Evolutionary conservation across 2,329 filamentous ascomycete species (phyloP), one percentile per base, ranked within the genome.

Genomic region (Trichoderma lentiforme): DNA sequence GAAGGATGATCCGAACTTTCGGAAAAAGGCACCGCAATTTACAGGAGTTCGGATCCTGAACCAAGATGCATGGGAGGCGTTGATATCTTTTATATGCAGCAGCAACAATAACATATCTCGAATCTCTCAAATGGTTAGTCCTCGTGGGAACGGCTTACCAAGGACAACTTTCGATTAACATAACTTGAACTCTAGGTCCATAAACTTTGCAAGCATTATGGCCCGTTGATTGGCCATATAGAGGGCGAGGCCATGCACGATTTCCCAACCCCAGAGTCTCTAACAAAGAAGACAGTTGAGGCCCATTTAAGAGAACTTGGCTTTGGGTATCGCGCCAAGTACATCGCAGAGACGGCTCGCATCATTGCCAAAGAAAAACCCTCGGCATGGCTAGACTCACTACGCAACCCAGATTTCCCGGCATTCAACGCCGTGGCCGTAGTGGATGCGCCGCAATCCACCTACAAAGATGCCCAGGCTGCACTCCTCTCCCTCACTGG

Each of bases 91-190:
- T 82, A 99, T 99, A 74, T 99, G 96, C 86, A 98, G 95, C 82
- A 97, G 94, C 82, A 99, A 99, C 83, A 99, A 99, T 83, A 98
- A 99, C 80, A 99, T 99, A 73, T 88, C 91, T 2, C 90, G 96
- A 51, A 99, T 99, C 80, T 95, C 93, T 6, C 93, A 97, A 82
- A 99, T 99, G 96, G 94, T 92, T 77, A 74, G 78, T 18, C 24
- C 11, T 4, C 1, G 14, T 15, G 12, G 2, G 3, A 21, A 15
- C 12, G 21, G 14, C 8, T n/a, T 39, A n/a, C 18, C 53, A 9
- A 8, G 12, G 18, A 15, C 18, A 1, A 21, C 15, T 68, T 73
- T 26, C 65, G 36, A 39, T 21, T 60, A 3, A 39, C 8, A 71
- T n/a, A 18, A 26, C 5, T 11, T 14, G 2, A 21, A 7, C 9